phyloP scores from a whole-genome alignment of 2,329 filamentous ascomycete genomes.

The Lachnellula arida region DNA sequence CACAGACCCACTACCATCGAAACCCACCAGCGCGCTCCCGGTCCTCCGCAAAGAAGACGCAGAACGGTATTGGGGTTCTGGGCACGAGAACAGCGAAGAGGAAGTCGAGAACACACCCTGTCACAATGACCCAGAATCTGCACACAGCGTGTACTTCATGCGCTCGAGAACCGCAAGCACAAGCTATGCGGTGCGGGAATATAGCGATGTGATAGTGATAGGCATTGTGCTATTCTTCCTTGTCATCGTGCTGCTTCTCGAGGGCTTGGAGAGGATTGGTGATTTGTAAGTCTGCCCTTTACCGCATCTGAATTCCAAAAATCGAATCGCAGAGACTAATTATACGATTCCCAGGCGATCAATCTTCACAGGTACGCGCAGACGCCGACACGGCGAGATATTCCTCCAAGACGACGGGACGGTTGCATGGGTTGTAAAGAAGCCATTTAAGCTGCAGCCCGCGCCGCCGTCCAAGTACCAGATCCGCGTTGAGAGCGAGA shows the following conservation, averaged over 20 bases:
- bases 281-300: slow-evolving; percentile 15
- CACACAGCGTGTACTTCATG: background rate
- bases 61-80: slow-evolving; percentile 21
- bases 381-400: slow-evolving; percentile 14
- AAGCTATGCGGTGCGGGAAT: slow-evolving; percentile 13
- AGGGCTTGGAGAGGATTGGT: slow-evolving; percentile 20
- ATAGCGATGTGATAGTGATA: slow-evolving; percentile 28
- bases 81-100: background rate
- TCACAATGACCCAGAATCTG: background rate
- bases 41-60: slow-evolving; percentile 21
- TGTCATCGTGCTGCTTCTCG: slow-evolving; percentile 20
- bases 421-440: slow-evolving; percentile 15
- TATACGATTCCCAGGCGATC: background rate
- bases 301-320: background rate
- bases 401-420: slow-evolving; percentile 23
- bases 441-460: slow-evolving; percentile 11
- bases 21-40: slow-evolving; percentile 23
- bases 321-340: background rate
- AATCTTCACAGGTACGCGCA: background rate
- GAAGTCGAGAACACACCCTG: too few species aligned
- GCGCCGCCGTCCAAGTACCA: slow-evolving; percentile 9
- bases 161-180: background rate
- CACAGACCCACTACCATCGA: slow-evolving; percentile 11
- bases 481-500: background rate
- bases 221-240: slow-evolving; percentile 28